Evolutionary conservation across 306 rosid genomes (phyloP), one percentile per base, ranked within the genome.

Genomic region (Trichosanthes truncata): DNA sequence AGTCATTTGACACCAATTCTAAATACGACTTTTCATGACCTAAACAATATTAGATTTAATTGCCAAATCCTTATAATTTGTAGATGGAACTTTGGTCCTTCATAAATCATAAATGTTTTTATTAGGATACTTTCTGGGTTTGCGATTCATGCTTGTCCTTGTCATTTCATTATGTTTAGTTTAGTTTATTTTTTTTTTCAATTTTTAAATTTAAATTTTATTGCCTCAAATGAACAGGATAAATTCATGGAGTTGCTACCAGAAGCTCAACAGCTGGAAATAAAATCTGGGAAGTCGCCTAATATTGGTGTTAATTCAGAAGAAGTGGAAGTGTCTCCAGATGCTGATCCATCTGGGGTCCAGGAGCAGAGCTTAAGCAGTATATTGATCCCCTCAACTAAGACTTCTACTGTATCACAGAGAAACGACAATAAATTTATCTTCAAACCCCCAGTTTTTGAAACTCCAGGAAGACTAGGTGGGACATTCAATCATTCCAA

Each of bases 241-340:
- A 90, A 86, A 82, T 83, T 95, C 92, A 85, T 91, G 92, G 93
- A 89, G 77, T 86, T 96, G 92, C 89, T 93, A 81, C 96, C 99
- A 29, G 98, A 93, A 86, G 89, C 85, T 74, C 91, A 93, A 84
- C 88, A 68, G 85, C 85, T 80, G 76, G 88, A 93, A 85, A 82
- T 90, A 66, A 89, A 85, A 88, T 82, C 87, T 15, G 90, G 92
- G 80, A 89, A 89, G 74, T 78, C 82, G 84, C 82, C 76, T 38
- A 91, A 87, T 29, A 62, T 25, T 33, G 85, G 81, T 72, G 89
- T 23, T 82, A 78, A 62, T 48, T 81, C 88, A 78, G 73, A 82
- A 79, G 75, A 82, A 80, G 94, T 81, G 38, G 92, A 88, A 83
- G 68, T 56, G 82, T 73, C 87, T 49, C 81, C 61, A 81, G 84